phyloP scores from a whole-genome alignment of 148 eudicot genomes.

The Silene uniflora region DNA sequence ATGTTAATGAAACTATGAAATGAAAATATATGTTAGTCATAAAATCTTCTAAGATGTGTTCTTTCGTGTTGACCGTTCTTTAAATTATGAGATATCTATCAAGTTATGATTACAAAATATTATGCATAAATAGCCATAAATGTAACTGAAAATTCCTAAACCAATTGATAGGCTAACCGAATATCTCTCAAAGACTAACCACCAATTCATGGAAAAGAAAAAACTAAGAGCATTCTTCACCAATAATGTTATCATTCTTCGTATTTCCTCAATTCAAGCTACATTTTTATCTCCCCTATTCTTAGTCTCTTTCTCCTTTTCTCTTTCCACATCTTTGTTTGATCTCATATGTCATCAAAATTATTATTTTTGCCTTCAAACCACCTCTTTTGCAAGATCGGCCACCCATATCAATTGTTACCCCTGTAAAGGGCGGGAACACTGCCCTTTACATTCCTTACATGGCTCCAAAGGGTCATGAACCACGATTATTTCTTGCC shows the following conservation, averaged over 20 bases:
- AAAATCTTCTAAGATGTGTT: no score
- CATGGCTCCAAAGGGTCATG: no score
- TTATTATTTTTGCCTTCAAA: constrained; percentile 16
- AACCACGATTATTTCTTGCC: no score
- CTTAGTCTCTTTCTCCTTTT: neutral
- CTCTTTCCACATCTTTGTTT: constrained; percentile 6
- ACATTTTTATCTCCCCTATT: neutral
- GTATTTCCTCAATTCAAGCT: neutral
- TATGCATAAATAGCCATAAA: constrained; percentile 1
- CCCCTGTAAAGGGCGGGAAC: constrained; percentile 37
- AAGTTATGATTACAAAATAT: no score
- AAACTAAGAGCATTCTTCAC: neutral
- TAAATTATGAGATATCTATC: no score
- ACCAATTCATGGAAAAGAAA: neutral
- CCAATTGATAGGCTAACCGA: constrained; percentile 4
- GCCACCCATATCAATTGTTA: constrained; percentile 3
- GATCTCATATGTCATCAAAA: constrained; percentile 11
- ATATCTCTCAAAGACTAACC: neutral
- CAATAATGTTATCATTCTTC: neutral
- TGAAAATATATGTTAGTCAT: no score
- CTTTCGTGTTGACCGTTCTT: no score
- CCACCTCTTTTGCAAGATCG: constrained; percentile 20
- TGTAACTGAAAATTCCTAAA: neutral
- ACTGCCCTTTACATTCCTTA: constrained; percentile 35
- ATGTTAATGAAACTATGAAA: no score